A percentile compares a stretch with the other conserved stretches of the same genome.
phyloP scores from a whole-genome alignment of 768 basidiomycete genomes.

The Boletus insuetus region DNA sequence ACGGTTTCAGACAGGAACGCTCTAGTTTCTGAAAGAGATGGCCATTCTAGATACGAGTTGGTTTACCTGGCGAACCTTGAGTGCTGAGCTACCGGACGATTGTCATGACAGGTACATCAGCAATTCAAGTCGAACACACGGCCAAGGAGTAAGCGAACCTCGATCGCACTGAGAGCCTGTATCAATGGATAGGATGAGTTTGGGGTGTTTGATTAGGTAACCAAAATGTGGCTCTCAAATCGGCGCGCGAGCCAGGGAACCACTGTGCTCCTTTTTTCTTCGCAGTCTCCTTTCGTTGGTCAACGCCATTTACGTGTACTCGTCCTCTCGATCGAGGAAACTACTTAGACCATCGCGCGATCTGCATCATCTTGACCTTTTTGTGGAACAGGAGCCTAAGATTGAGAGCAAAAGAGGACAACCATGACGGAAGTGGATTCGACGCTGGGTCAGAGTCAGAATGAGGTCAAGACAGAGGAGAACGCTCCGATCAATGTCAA shows the following conservation, averaged over 20 bases:
- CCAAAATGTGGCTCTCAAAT: background rate
- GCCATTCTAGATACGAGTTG: too few species aligned
- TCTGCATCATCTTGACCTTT: background rate
- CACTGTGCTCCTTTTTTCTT: background rate
- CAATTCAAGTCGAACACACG: too few species aligned
- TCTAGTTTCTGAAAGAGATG: too few species aligned
- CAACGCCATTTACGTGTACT: background rate
- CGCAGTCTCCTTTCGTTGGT: background rate
- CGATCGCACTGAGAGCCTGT: too few species aligned
- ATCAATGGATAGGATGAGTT: too few species aligned
- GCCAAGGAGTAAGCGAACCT: too few species aligned
- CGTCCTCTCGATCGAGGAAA: background rate
- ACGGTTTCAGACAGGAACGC: too few species aligned
- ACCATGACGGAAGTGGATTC: slow-evolving; percentile 14
- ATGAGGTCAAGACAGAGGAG: slow-evolving; percentile 51
- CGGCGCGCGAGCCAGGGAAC: background rate
- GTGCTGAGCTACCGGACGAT: too few species aligned
- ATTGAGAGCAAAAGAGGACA: background rate
- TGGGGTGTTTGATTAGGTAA: slow-evolving; percentile 20
- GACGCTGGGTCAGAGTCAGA: slow-evolving; percentile 27
- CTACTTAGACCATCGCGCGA: background rate
- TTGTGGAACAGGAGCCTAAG: background rate
- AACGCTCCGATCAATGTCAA: slow-evolving; percentile 77
- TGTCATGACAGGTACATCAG: too few species aligned
- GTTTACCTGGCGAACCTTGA: too few species aligned